A percentile compares a stretch with the other conserved stretches of the same genome.
phyloP scores from a whole-genome alignment of 768 basidiomycete species.

The Boletus rufocinnamomeus region DNA sequence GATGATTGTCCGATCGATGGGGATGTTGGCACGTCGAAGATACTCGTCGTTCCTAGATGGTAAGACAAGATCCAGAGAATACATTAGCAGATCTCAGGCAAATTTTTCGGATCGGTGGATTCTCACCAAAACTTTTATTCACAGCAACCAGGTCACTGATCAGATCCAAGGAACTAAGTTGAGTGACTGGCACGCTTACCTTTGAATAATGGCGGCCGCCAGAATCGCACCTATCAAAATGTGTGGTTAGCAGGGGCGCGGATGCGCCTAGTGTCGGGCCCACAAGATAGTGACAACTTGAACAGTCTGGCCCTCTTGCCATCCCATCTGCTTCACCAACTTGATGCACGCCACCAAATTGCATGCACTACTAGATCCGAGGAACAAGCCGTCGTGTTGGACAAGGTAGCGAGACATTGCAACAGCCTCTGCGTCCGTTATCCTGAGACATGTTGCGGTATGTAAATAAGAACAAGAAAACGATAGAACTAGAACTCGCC shows the following conservation, averaged over 20 bases:
- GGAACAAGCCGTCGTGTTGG: constrained; percentile 85
- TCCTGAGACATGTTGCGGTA: constrained; percentile 46
- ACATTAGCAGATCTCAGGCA: neutral
- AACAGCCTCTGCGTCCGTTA: constrained; percentile 92
- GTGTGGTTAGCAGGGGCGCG: neutral
- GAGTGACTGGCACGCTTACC: constrained; percentile 43
- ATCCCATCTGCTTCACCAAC: constrained; percentile 68
- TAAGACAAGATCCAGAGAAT: neutral
- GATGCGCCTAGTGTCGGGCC: constrained; percentile 21
- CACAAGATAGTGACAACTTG: constrained; percentile 88
- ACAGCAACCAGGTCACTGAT: neutral
- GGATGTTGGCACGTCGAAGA: constrained; percentile 43
- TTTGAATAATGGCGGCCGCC: constrained; percentile 93
- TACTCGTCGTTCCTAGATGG: constrained; percentile 54
- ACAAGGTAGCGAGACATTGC: constrained; percentile 95
- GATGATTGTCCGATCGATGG: constrained; percentile 42
- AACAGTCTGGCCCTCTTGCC: constrained; percentile 67
- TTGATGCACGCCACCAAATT: constrained; percentile 93
- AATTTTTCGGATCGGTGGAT: neutral
- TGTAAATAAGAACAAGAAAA: neutral
- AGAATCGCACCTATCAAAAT: constrained; percentile 73
- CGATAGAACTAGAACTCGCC: constrained; percentile 44
- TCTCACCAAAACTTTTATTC: constrained; percentile 50
- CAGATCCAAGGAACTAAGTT: neutral
- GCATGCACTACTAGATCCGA: constrained; percentile 95